Evolutionary conservation across 108 stramenopile genomes (phyloP), one percentile per base, ranked within the genome.

Genomic region (Cyclotella sp.): DNA sequence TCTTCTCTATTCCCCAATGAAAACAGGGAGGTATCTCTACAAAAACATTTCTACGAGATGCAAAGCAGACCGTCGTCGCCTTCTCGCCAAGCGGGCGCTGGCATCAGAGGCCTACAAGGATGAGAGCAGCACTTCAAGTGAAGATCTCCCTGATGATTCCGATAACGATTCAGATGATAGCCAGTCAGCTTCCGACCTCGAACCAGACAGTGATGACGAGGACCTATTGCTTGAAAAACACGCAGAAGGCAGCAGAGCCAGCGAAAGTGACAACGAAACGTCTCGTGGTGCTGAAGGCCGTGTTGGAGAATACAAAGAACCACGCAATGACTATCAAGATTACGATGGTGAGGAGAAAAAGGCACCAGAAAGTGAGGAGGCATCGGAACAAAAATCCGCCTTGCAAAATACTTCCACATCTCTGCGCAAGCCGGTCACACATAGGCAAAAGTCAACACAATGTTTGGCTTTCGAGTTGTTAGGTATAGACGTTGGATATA

Each of bases 121-220:
- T 11, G 88, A 88, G 41, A 72, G 64, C 8, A 80, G 78, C 58
- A 69, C 65, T 49, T 78, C 82, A 10, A 81, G 71, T 46, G 83
- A 81, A 59, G 85, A 80, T 24, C 43, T 51, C 15, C 81, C 57
- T 0, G 76, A 73, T 58, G 92, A 85, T n/a, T 88, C 87, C 1
- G 89, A 86, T 55, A 88, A 91, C 12, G 91, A 90, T 51, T 88
- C 88, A 9, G 88, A 85, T 45, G 85, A 62, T 51, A 75, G 76
- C 39, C 68, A 57, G 71, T 81, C 53, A 86, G 94, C 67, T 85
- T 89, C 74, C 79, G 89, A 59, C 68, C 70, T 93, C 22, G 86
- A 93, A 70, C 87, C 88, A 21, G 91, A 90, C 45, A 93, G 92
- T 47, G 94, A 93, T 52, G 94, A 93, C 22, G 94, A 95, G 53